Evolutionary conservation across 1,284 basidiomycete species (phyloP).

Genomic region (Sanguinoderma infundibulare): DNA sequence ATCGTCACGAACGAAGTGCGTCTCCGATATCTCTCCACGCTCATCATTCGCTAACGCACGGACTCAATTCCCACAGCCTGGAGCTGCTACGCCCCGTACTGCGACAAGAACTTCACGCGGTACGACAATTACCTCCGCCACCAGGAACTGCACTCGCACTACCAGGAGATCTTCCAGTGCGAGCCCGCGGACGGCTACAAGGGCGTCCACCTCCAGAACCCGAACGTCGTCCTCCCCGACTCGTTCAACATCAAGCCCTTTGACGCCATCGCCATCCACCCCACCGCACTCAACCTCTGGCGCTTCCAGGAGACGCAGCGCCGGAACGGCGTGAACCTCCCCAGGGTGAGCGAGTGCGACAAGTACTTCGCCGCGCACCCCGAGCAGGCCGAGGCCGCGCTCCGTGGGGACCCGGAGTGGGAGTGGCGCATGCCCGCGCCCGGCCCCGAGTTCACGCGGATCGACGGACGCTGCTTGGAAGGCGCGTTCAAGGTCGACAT

Average conservation of each 20-base stretch:
- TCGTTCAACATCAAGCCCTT: slow-evolving; percentile 16
- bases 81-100: slow-evolving; percentile 21
- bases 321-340: background rate
- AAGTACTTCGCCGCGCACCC: slow-evolving; percentile 18
- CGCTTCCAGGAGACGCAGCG: slow-evolving; percentile 10
- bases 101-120: slow-evolving; percentile 20
- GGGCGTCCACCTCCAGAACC: slow-evolving; percentile 18
- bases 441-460: slow-evolving; percentile 11
- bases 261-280: slow-evolving; percentile 10
- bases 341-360: background rate
- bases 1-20: slow-evolving; percentile 80
- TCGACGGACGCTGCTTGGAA: slow-evolving; percentile 6
- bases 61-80: slow-evolving; percentile 2
- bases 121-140: slow-evolving; percentile 25
- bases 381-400: slow-evolving; percentile 15
- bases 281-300: slow-evolving; percentile 13
- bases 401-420: slow-evolving; percentile 8
- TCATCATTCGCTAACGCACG: background rate
- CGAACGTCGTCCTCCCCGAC: slow-evolving; percentile 1
- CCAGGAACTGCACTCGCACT: slow-evolving; percentile 20
- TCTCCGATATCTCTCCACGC: slow-evolving; percentile 9
- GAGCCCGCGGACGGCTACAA: slow-evolving; percentile 21
- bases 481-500: slow-evolving; percentile 16
- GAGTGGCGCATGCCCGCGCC: slow-evolving; percentile 12
- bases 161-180: slow-evolving; percentile 27